phyloP scores from a whole-genome alignment of 1,284 basidiomycete genomes.

The Calocybe gambosa region DNA sequence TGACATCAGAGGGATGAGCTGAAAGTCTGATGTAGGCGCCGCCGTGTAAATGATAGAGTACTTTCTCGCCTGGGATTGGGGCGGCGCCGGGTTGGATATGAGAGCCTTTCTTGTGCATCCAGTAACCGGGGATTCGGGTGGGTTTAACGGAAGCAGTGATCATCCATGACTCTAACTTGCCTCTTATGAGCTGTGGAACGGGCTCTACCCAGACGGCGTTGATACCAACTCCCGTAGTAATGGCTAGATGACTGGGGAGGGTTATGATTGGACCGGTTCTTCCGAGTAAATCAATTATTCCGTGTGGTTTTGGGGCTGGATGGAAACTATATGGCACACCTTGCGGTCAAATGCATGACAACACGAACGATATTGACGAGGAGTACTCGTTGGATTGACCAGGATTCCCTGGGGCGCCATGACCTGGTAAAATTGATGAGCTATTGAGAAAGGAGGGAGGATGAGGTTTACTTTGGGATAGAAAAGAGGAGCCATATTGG shows the following conservation, averaged over 20 bases:
- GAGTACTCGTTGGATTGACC: background rate
- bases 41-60: conserved; percentile 48
- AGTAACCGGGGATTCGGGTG: conserved; percentile 49
- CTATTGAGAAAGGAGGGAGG: background rate
- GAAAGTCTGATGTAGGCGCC: conserved; percentile 37
- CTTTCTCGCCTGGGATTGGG: conserved; percentile 42
- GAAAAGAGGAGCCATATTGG: conserved; percentile 40
- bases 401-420: too few relatives aligned
- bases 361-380: conserved; percentile 24
- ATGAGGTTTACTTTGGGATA: conserved; percentile 24
- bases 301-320: background rate
- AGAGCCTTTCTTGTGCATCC: conserved; percentile 39
- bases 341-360: conserved; percentile 18
- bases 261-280: conserved; percentile 30
- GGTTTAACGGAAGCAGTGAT: conserved; percentile 33
- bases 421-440: conserved; percentile 17
- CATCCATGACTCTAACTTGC: conserved; percentile 40
- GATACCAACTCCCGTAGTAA: conserved; percentile 31
- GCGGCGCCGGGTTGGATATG: conserved; percentile 28
- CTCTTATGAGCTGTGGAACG: conserved; percentile 39
- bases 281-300: background rate
- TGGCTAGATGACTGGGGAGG: conserved; percentile 29
- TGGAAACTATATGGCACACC: conserved; percentile 17
- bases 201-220: conserved; percentile 49
- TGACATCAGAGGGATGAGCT: conserved; percentile 36